phyloP scores from a whole-genome alignment of 2,329 filamentous ascomycete genomes.

The Penicillium freii region DNA sequence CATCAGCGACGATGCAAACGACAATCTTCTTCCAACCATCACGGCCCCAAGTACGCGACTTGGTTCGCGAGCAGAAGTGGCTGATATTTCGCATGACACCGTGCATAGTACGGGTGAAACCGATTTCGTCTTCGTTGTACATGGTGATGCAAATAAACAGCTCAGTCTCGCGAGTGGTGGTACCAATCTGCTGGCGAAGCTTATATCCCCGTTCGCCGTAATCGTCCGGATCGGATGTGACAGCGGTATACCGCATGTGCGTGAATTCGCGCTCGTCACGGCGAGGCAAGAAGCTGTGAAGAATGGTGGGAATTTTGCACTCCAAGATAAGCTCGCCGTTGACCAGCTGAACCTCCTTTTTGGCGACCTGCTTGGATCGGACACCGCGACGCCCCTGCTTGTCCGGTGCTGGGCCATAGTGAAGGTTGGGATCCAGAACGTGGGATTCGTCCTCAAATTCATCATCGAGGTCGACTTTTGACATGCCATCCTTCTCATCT shows the following conservation, averaged over 20 bases:
- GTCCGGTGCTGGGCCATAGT: conserved; percentile 83
- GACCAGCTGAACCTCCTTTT: conserved; percentile 92
- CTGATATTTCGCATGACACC: conserved; percentile 98
- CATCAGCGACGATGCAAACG: conserved; percentile 93
- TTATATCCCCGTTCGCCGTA: conserved; percentile 88
- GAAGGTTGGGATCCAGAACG: conserved; percentile 60
- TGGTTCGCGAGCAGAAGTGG: conserved; percentile 89
- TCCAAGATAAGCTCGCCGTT: conserved; percentile 97
- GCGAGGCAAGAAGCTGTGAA: conserved; percentile 93
- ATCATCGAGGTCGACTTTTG: conserved; percentile 47
- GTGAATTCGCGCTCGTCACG: conserved; percentile 95
- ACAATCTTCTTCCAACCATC: conserved; percentile 99
- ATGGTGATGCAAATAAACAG: conserved; percentile 96
- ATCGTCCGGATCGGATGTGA: conserved; percentile 96
- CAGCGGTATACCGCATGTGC: conserved; percentile 97
- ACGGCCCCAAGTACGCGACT: conserved; percentile 94
- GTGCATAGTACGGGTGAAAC: conserved; percentile 97
- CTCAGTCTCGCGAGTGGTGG: conserved; percentile 83
- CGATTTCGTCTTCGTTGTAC: conserved; percentile 98
- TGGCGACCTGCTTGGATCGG: conserved; percentile 80
- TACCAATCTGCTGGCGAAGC: conserved; percentile 83
- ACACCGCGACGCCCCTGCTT: conserved; percentile 86
- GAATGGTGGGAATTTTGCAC: conserved; percentile 97
- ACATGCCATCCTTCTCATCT: conserved; percentile 49
- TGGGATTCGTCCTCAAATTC: conserved; percentile 46